Conservation (phyloP, 2,329 filamentous ascomycete genomes). For the Talaromyces sp. region DNA sequence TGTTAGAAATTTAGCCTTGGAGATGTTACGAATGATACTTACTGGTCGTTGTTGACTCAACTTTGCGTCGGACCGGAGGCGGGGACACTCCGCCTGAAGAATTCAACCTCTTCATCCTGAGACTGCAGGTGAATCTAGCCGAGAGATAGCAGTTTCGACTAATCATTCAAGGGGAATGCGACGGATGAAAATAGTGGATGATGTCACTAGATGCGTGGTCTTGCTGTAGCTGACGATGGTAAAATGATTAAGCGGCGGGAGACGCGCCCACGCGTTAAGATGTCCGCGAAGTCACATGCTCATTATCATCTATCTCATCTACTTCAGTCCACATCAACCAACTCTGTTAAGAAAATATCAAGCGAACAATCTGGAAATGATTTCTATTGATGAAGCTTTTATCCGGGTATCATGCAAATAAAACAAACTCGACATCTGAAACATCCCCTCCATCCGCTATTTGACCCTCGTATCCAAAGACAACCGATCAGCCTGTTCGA, state of each 20-base stretch:
- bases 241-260: background rate
- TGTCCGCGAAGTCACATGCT: constrained; percentile 41
- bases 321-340: background rate
- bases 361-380: background rate
- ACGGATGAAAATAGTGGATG: background rate
- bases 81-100: constrained; percentile 51
- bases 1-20: background rate
- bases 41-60: constrained; percentile 55
- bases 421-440: constrained; percentile 12
- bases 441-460: constrained; percentile 26
- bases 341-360: background rate
- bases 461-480: constrained; percentile 59
- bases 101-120: constrained; percentile 33
- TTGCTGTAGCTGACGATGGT: background rate
- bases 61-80: constrained; percentile 54
- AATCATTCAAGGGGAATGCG: constrained; percentile 13
- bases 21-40: constrained; percentile 17
- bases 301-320: background rate
- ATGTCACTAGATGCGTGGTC: background rate
- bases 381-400: background rate
- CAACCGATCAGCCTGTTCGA: constrained; percentile 57
- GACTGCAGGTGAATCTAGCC: constrained; percentile 16
- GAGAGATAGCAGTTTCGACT: constrained; percentile 25
- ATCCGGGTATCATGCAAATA: constrained; percentile 18
- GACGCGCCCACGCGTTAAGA: constrained; percentile 19